These are phyloP conservation scores for Leccinum fallax DNA, from an alignment of 1,284 basidiomycete species.

Conservation along the genomic window DNA sequence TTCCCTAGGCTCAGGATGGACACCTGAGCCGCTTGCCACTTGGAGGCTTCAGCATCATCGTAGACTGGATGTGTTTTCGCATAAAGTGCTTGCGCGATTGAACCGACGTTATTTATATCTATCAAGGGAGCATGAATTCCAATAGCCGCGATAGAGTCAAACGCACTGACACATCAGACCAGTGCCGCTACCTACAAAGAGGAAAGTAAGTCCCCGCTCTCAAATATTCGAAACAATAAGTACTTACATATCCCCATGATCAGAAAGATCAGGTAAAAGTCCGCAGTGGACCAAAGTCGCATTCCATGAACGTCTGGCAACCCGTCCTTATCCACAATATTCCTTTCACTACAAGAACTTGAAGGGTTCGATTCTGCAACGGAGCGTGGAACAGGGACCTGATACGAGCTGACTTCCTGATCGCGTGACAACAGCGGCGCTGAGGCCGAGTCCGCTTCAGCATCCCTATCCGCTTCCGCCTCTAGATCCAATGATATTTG, in stretches of 20 bases:
- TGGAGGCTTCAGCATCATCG: conserved; percentile 65
- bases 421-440: conserved; percentile 24
- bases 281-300: conserved; percentile 47
- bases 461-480: conserved; percentile 5
- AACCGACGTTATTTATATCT: conserved; percentile 97
- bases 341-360: conserved; percentile 6
- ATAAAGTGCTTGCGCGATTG: conserved; percentile 85
- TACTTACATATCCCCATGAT: conserved; percentile 72
- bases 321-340: conserved; percentile 17
- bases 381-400: conserved; percentile 10
- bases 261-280: conserved; percentile 77
- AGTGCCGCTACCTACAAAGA: conserved; percentile 73
- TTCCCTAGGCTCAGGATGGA: conserved; percentile 86
- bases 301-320: conserved; percentile 51
- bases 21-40: conserved; percentile 86
- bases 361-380: conserved; percentile 15
- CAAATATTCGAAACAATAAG: not conserved
- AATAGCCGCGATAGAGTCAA: not conserved
- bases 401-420: conserved; percentile 9
- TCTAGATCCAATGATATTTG: conserved; percentile 34
- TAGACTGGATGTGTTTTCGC: conserved; percentile 65
- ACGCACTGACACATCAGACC: conserved; percentile 79
- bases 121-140: conserved; percentile 1
- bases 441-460: conserved; percentile 6
- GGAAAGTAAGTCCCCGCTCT: conserved; percentile 1